Conservation (phyloP, 306 rosid genomes). For the Cicer pinnatifidum region DNA sequence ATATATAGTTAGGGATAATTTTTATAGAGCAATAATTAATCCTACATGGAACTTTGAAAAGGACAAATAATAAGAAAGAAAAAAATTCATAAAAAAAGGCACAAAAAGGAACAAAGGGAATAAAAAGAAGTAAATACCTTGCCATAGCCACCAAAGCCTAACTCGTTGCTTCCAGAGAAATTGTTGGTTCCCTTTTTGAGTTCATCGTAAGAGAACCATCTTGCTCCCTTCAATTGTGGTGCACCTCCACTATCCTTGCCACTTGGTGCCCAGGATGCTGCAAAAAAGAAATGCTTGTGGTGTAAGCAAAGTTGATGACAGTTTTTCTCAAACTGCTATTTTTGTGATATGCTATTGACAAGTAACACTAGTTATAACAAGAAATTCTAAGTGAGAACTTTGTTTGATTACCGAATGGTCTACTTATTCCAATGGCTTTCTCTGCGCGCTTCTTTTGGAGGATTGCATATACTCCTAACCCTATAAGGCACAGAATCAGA, state of each 20-base stretch:
- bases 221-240: conserved; percentile 96
- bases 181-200: conserved; percentile 76
- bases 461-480: conserved; percentile 68
- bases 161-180: conserved; percentile 70
- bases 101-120: no score
- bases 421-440: conserved; percentile 81
- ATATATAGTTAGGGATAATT: no score
- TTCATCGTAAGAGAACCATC: conserved; percentile 96
- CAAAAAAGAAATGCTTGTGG: conserved; percentile 38
- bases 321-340: neutral
- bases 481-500: conserved; percentile 71
- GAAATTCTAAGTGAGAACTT: conserved; percentile 3
- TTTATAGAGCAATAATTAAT: no score
- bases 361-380: conserved; percentile 23
- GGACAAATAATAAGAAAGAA: no score
- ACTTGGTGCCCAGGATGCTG: conserved; percentile 96
- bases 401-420: conserved; percentile 75
- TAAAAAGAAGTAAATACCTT: conserved; percentile 59
- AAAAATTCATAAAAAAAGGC: no score
- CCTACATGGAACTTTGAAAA: no score
- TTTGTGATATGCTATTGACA: neutral
- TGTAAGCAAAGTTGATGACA: conserved; percentile 29
- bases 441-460: conserved; percentile 94
- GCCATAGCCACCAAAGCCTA: conserved; percentile 96
- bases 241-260: conserved; percentile 93